Evolutionary conservation across 441 rosid species (phyloP).

Genomic region (California macrophylla): DNA sequence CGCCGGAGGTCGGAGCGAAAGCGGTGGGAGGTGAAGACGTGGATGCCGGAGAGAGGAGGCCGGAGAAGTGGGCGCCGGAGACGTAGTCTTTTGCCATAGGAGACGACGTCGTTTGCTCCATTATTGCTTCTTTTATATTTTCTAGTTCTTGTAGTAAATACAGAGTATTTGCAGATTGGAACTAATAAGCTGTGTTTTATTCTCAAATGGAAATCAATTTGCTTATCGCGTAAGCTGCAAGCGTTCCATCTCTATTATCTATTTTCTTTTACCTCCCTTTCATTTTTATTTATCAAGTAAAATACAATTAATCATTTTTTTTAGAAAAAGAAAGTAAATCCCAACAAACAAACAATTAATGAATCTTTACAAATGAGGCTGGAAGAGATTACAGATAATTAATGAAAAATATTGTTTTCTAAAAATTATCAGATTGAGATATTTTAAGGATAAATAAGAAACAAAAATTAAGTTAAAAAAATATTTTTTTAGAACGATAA

Average conservation of each 20-base stretch:
- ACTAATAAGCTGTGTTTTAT: background rate
- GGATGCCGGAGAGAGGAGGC: slow-evolving; percentile 37
- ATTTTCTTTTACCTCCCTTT: background rate
- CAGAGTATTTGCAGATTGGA: background rate
- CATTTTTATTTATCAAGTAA: no score
- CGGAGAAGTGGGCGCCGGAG: slow-evolving; percentile 85
- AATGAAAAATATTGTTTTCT: no score
- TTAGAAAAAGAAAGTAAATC: background rate
- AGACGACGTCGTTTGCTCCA: slow-evolving; percentile 4
- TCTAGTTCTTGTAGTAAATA: no score
- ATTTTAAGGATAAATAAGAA: no score
- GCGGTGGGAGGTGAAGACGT: slow-evolving; percentile 35
- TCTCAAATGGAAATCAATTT: background rate
- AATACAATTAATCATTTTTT: no score
- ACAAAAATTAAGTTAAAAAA: no score
- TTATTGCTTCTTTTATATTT: background rate
- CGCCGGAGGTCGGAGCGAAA: slow-evolving; percentile 23
- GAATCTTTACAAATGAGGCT: no score
- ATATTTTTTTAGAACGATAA: no score
- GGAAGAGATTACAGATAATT: no score
- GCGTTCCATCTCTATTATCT: background rate
- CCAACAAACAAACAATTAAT: background rate
- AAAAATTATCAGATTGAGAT: no score
- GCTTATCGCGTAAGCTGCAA: background rate
- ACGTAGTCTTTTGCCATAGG: slow-evolving; percentile 28